Base-by-base conservation (phyloP, 2,329 filamentous ascomycete species). In the Aspergillus felis region DNA sequence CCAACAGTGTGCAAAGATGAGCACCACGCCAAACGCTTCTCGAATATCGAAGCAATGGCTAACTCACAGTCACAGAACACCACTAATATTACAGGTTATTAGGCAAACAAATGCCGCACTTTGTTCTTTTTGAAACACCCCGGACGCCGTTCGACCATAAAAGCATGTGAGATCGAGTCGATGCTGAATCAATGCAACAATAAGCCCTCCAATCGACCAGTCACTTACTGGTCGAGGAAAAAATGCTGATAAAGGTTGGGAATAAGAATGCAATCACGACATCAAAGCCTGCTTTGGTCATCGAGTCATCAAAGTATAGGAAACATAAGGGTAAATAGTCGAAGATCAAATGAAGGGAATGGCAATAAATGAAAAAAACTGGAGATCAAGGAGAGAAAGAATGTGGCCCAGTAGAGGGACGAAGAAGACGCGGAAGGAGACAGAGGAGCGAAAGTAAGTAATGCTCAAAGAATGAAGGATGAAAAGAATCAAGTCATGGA, bases 251-350 rank as follows among this genome's bases (percentile, higher is more conserved):
- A 48, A 54, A 52, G 51, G 59, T 54, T 59, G 50, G 44, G 57
- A 60, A 53, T 47, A 50, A 55, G 27, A 51, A 59, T 57, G 29
- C 53, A 53, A 58, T 60, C 70, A 64, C 63, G 69, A 74, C 68
- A 63, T 60, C 68, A 74, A 75, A 75, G 74, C 73, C 74, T 62
- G 74, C 74, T 76, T 75, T 74, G 72, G 72, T 74, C 71, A 69
- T 73, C 57, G 59, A 64, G 54, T 73, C 70, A 68, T 71, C 62
- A 72, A 56, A 38, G 61, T 61, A 58, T 63, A 52, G 35, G 46
- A 46, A n/a, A 38, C 24, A 50, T 52, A 53, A 51, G 55, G 49
- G 58, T 53, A 58, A 53, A 53, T 59, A 53, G 55, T 63, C 64
- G 51, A 54, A 49, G 57, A 54, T 25, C 54, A 42, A 50, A 52